Base-by-base conservation (phyloP, 305 asterid genomes). In the Stenogyne calaminthoides region DNA sequence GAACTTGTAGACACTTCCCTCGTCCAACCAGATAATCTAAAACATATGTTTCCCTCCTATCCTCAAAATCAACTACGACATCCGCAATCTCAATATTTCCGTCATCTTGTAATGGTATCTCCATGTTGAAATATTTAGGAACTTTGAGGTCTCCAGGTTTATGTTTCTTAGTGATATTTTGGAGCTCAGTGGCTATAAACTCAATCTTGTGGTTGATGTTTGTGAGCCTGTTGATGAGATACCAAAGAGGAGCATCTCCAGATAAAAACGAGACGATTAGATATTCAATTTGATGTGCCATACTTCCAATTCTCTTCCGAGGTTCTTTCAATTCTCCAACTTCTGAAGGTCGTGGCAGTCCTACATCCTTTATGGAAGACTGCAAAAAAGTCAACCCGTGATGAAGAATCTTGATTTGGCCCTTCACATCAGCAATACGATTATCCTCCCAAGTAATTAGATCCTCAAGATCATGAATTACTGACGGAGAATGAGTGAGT, bases 221-320 rank as follows among this genome's bases (percentile, higher is more conserved):
- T 16, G 67, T 19, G 6, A 78, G 47, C 46, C 70, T 64, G 0
- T 70, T 0, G 10, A 16, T 40, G 56, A 49, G 6, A 49, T 49
- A 49, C 56, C 56, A 49, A 1, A n/a, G 56, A 49, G 56, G 22
- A 49, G 56, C 56, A 49, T 49, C 22, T 15, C 66, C 61, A 14
- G 11, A 5, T 36, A 68, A 8, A 62, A 42, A 65, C 0, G 18
- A 54, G 16, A 69, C 9, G 20, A 49, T 49, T 2, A 49, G 56
- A 49, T 14, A n/a, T 49, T 76, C 78, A 12, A 77, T 73, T 34
- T 76, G 77, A 29, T 76, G 66, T 3, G 69, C 77, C 22, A 37
- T 37, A 37, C 10, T 37, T 8, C 42, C 42, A 37, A 37, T 37
- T 37, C 42, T 6, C 10, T 37, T 37, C 10, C 2, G 42, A 37